These are phyloP conservation scores for Calocera viscosa DNA, from an alignment of 768 basidiomycete genomes.

Conservation along the genomic window DNA sequence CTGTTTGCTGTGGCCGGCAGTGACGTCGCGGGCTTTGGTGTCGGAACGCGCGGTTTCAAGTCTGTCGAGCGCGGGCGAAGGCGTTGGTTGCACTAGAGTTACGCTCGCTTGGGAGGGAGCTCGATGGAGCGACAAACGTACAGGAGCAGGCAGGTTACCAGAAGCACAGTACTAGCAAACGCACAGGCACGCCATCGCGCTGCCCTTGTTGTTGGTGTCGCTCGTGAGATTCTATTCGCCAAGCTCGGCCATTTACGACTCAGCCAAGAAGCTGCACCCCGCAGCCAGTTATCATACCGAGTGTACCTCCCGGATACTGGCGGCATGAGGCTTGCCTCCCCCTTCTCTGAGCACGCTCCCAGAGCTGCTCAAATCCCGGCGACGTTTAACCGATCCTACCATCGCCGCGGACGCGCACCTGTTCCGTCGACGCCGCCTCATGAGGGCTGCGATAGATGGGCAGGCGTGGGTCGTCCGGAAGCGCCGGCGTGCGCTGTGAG, in stretches of 20 bases:
- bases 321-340: constrained; percentile 3
- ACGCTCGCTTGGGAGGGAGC: constrained; percentile 1
- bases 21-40: background rate
- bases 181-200: background rate
- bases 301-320: background rate
- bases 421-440: background rate
- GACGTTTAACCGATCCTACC: constrained; percentile 7
- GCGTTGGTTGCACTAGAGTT: background rate
- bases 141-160: background rate
- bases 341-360: constrained; percentile 5
- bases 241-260: background rate
- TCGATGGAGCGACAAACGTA: constrained; percentile 1
- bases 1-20: background rate
- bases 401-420: constrained; percentile 1
- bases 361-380: constrained; percentile 2
- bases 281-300: background rate
- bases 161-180: background rate
- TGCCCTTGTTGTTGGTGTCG: constrained; percentile 3
- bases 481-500: constrained; percentile 9
- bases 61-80: constrained; percentile 1
- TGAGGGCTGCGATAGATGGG: background rate
- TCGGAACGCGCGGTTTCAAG: constrained; percentile 5
- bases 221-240: background rate
- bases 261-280: background rate
- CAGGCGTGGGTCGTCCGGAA: constrained; percentile 6